Evolutionary conservation across 495 filamentous ascomycete species (phyloP).

Genomic region (Aspergillus bertholletiae): DNA sequence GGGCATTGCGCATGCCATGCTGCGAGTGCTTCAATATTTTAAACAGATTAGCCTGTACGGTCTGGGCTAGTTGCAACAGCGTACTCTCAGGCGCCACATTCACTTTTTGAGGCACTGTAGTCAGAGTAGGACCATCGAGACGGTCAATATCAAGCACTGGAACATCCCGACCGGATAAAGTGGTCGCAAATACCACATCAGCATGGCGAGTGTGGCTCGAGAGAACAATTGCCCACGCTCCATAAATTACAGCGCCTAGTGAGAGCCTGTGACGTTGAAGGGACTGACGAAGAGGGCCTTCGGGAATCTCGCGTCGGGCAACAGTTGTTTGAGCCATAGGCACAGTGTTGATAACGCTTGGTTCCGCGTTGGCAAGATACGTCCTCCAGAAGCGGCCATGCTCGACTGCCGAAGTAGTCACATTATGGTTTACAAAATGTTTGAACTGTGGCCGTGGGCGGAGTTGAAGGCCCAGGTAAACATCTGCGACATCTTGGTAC

Average conservation of each 20-base stretch:
- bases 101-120: slow-evolving; percentile 25
- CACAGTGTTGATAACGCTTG: slow-evolving; percentile 17
- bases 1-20: slow-evolving; percentile 9
- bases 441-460: background rate
- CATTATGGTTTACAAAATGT: slow-evolving; percentile 18
- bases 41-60: slow-evolving; percentile 5
- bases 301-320: slow-evolving; percentile 7
- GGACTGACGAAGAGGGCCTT: slow-evolving; percentile 13
- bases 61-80: slow-evolving; percentile 3
- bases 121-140: slow-evolving; percentile 41
- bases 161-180: slow-evolving; percentile 36
- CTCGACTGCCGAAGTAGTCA: no score
- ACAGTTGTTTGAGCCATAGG: slow-evolving; percentile 18
- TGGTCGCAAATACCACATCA: slow-evolving; percentile 40
- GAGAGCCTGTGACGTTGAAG: no score
- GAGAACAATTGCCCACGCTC: slow-evolving; percentile 38
- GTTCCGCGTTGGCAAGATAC: slow-evolving; percentile 1
- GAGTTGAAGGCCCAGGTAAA: slow-evolving; percentile 1
- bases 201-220: slow-evolving; percentile 24
- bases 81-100: background rate
- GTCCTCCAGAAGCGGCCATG: slow-evolving; percentile 23
- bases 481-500: slow-evolving; percentile 25
- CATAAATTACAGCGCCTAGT: slow-evolving; percentile 39
- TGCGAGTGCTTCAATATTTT: slow-evolving; percentile 16
- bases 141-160: slow-evolving; percentile 33